Conservation (phyloP, 768 basidiomycete species). For the Termitomyces sp. region DNA sequence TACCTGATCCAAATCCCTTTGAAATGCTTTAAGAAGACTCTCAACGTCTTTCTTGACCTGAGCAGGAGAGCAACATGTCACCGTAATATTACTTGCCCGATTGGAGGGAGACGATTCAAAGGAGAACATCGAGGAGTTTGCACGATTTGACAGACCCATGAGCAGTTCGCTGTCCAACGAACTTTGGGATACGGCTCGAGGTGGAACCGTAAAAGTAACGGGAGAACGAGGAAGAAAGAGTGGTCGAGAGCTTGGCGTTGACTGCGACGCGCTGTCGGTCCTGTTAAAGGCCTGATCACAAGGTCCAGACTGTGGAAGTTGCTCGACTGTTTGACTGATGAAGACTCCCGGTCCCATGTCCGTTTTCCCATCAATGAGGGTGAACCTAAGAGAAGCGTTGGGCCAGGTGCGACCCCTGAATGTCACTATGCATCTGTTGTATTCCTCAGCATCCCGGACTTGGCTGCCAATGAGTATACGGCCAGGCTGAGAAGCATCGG, state of each 20-base stretch:
- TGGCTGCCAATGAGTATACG: conserved; percentile 61
- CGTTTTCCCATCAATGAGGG: conserved; percentile 46
- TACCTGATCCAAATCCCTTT: conserved; percentile 45
- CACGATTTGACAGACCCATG: not conserved
- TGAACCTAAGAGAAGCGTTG: conserved; percentile 58
- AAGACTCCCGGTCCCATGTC: not conserved
- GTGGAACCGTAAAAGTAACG: not conserved
- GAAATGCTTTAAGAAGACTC: conserved; percentile 43
- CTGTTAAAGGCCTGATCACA: not conserved
- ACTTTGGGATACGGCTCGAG: not conserved
- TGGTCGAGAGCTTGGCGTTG: conserved; percentile 11
- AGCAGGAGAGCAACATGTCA: conserved; percentile 39
- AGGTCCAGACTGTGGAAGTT: conserved; percentile 1
- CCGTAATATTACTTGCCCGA: not conserved
- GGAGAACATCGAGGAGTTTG: not conserved
- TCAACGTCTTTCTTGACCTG: conserved; percentile 47
- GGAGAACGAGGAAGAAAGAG: conserved; percentile 23
- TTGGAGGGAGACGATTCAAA: conserved; percentile 6
- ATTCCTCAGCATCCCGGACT: conserved; percentile 55
- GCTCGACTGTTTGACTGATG: conserved; percentile 4
- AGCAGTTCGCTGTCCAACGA: not conserved
- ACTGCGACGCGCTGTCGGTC: not conserved
- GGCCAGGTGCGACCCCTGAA: conserved; percentile 49
- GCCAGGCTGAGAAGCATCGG: conserved; percentile 43
- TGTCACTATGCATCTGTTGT: conserved; percentile 41